Conservation (phyloP, 306 rosid genomes). For the Vigna reflexopilosa region DNA sequence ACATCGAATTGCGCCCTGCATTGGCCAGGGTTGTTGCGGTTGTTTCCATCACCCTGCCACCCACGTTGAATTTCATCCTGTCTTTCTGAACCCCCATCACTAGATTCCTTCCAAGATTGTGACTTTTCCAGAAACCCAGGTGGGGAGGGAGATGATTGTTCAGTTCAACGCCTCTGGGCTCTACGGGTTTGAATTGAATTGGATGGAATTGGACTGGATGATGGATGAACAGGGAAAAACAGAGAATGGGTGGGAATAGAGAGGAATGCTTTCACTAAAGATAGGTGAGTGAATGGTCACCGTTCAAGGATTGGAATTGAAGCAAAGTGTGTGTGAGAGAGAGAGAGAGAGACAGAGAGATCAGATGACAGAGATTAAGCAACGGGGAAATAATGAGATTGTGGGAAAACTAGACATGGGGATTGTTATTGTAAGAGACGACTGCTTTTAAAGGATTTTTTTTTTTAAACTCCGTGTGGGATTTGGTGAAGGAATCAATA, state of each 20-base stretch:
- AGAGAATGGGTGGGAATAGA: constrained; percentile 19
- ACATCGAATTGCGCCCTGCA: constrained; percentile 87
- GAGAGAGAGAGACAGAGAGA: not conserved
- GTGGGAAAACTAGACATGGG: constrained; percentile 52
- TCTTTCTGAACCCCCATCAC: constrained; percentile 74
- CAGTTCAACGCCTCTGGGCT: constrained; percentile 4
- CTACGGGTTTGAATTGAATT: not conserved
- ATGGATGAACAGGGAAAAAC: constrained; percentile 9
- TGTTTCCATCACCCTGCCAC: constrained; percentile 92
- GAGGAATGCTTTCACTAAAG: not conserved
- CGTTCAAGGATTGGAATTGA: constrained; percentile 37
- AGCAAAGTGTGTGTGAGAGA: not conserved
- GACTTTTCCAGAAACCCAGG: constrained; percentile 50
- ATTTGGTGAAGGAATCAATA: constrained; percentile 61
- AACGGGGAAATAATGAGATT: constrained; percentile 38
- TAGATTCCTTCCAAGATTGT: constrained; percentile 23
- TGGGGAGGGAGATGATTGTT: constrained; percentile 11
- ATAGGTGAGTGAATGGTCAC: not conserved
- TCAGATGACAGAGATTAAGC: constrained; percentile 21
- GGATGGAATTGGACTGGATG: no score
- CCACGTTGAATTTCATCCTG: constrained; percentile 83
- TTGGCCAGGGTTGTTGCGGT: constrained; percentile 86
- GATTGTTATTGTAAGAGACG: constrained; percentile 40
- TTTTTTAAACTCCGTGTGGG: constrained; percentile 53
- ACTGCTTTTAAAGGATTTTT: constrained; percentile 31